Percentiles rank a stretch among this genome's conserved stretches.
Conservation (phyloP, 1,139 yeast genomes). For the Lodderomyces beijingensis region DNA sequence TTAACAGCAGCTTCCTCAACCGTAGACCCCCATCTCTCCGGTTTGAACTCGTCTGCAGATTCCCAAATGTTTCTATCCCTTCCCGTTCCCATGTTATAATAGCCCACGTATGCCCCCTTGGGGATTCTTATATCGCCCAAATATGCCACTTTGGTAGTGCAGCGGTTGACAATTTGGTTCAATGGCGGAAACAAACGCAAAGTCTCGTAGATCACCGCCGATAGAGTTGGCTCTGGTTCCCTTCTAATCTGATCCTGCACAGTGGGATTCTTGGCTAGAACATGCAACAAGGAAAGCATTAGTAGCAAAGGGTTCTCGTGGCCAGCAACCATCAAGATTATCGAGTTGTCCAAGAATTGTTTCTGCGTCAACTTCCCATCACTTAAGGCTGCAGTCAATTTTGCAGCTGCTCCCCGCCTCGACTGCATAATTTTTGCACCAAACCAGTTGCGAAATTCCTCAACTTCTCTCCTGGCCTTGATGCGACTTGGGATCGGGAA, state of each 20-base stretch:
- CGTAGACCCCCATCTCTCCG: constrained; percentile 54
- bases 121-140: constrained; percentile 44
- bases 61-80: constrained; percentile 52
- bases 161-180: constrained; percentile 53
- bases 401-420: constrained; percentile 16
- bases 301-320: constrained; percentile 61
- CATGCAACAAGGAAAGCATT: constrained; percentile 44
- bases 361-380: constrained; percentile 33
- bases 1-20: constrained; percentile 30
- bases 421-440: constrained; percentile 16
- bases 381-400: constrained; percentile 34
- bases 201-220: constrained; percentile 45
- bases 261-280: constrained; percentile 37
- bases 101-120: constrained; percentile 52
- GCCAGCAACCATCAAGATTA: constrained; percentile 56
- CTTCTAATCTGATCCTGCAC: constrained; percentile 34
- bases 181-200: constrained; percentile 54
- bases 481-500: constrained; percentile 48
- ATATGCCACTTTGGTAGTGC: constrained; percentile 31
- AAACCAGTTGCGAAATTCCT: constrained; percentile 34
- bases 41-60: constrained; percentile 41
- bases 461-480: constrained; percentile 42
- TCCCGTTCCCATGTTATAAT: constrained; percentile 54
- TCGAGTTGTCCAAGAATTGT: constrained; percentile 54
- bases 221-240: constrained; percentile 15